phyloP scores from a whole-genome alignment of 768 basidiomycete species.

The Strobilomyces confusus region DNA sequence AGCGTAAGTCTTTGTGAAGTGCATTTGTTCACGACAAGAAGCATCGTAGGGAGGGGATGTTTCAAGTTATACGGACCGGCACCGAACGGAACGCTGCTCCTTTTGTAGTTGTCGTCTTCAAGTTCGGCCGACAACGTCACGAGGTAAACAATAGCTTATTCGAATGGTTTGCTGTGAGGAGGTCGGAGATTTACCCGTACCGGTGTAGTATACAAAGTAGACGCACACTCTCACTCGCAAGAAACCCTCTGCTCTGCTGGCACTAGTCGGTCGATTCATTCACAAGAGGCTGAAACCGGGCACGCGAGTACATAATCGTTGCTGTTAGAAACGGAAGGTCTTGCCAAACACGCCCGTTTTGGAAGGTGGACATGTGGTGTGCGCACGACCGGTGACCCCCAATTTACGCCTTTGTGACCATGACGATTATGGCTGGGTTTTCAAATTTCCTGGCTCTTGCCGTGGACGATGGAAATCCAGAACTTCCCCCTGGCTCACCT shows the following conservation, averaged over 20 bases:
- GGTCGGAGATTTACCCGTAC: not conserved
- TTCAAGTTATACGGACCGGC: not conserved
- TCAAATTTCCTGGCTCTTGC: constrained; percentile 16
- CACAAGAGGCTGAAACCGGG: too few species aligned
- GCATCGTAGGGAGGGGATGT: not conserved
- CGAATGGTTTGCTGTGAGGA: not conserved
- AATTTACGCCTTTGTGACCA: not conserved
- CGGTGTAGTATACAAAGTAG: not conserved
- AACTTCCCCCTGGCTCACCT: constrained; percentile 58
- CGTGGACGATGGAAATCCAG: constrained; percentile 35
- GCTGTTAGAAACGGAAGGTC: not conserved
- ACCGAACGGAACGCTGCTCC: not conserved
- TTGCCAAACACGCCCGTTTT: constrained; percentile 22
- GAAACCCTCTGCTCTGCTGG: too few species aligned
- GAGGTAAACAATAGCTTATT: not conserved
- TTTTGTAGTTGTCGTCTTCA: not conserved
- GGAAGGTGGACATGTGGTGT: constrained; percentile 10
- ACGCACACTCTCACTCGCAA: too few species aligned
- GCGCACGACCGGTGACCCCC: not conserved
- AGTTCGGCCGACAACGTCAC: not conserved
- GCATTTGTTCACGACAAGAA: constrained; percentile 41
- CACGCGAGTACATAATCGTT: not conserved
- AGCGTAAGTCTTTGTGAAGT: constrained; percentile 66
- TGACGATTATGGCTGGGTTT: constrained; percentile 13
- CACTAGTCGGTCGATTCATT: too few species aligned